A percentile compares a stretch with the other conserved stretches of the same genome.
phyloP scores from a whole-genome alignment of 495 filamentous ascomycete species.

The Endocarpon pusillum region DNA sequence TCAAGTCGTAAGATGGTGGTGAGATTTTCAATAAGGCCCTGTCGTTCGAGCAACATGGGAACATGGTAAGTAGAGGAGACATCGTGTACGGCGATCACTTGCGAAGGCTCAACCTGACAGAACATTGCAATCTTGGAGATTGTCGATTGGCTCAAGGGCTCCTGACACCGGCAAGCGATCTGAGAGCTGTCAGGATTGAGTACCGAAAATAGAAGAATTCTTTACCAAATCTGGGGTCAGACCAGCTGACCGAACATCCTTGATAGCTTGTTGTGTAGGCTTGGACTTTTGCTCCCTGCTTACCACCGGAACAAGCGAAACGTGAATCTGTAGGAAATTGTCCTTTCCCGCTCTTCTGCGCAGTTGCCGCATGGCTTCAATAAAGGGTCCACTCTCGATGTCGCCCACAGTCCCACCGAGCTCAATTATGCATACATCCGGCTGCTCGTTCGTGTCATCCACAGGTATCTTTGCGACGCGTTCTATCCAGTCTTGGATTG shows the following conservation, averaged over 20 bases:
- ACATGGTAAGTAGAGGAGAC: slow-evolving; percentile 83
- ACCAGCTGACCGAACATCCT: slow-evolving; percentile 61
- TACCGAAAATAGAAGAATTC: slow-evolving; percentile 1
- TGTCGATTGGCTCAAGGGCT: slow-evolving; percentile 50
- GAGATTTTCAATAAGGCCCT: slow-evolving; percentile 51
- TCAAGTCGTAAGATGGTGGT: slow-evolving; percentile 42
- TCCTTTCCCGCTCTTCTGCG: slow-evolving; percentile 50
- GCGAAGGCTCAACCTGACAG: slow-evolving; percentile 65
- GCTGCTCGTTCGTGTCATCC: slow-evolving; percentile 63
- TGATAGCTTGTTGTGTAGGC: slow-evolving; percentile 82
- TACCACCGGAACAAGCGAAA: slow-evolving; percentile 59
- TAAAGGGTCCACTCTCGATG: slow-evolving; percentile 79
- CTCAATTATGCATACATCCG: slow-evolving; percentile 87
- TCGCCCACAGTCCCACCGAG: slow-evolving; percentile 72
- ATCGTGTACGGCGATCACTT: slow-evolving; percentile 75
- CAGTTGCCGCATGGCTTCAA: slow-evolving; percentile 72
- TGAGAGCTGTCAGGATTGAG: slow-evolving; percentile 8
- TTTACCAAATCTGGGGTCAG: slow-evolving; percentile 66
- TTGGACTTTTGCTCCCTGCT: slow-evolving; percentile 90
- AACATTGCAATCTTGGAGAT: slow-evolving; percentile 75
- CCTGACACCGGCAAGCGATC: slow-evolving; percentile 85
- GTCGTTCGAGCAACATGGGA: slow-evolving; percentile 68
- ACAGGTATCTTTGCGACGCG: slow-evolving; percentile 73
- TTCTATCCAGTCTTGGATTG: slow-evolving; percentile 85
- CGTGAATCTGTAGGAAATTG: slow-evolving; percentile 78